Evolutionary conservation across 805 yeast genomes (phyloP).

Genomic region (Starmerella floris): DNA sequence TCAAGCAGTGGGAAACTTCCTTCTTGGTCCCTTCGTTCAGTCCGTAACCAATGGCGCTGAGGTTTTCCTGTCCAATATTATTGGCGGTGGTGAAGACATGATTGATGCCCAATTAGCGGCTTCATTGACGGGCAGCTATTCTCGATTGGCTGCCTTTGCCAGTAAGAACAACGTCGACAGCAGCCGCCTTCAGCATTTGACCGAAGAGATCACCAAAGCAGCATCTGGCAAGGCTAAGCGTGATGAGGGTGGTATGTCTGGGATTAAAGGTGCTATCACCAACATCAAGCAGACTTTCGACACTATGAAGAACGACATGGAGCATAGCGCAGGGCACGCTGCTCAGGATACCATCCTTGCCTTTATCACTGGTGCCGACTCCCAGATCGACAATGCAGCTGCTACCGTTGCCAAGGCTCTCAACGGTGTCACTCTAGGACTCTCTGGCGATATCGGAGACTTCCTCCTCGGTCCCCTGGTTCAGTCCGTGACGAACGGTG

Average conservation of each 20-base stretch:
- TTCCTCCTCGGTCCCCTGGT: slow-evolving; percentile 21
- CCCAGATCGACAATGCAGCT: slow-evolving; percentile 26
- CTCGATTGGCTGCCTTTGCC: slow-evolving; percentile 17
- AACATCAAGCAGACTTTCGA: slow-evolving; percentile 18
- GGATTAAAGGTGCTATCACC: slow-evolving; percentile 16
- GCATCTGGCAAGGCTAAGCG: slow-evolving; percentile 9
- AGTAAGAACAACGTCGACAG: slow-evolving; percentile 15
- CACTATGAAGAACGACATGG: slow-evolving; percentile 16
- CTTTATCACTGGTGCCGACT: slow-evolving; percentile 26
- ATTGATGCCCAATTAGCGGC: slow-evolving; percentile 21
- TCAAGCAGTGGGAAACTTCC: slow-evolving; percentile 14
- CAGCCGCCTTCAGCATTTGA: slow-evolving; percentile 11
- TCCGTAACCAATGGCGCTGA: slow-evolving; percentile 25
- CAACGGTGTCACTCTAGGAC: slow-evolving; percentile 21
- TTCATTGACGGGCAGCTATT: slow-evolving; percentile 18
- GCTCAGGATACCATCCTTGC: slow-evolving; percentile 18
- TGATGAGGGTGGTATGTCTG: slow-evolving; percentile 4
- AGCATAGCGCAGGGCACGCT: slow-evolving; percentile 19
- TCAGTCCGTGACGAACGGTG: slow-evolving; percentile 26
- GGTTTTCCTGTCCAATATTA: slow-evolving; percentile 19
- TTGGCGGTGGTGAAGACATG: slow-evolving; percentile 20
- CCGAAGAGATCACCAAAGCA: slow-evolving; percentile 15
- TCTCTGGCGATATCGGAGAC: slow-evolving; percentile 21
- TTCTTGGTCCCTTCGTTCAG: slow-evolving; percentile 25
- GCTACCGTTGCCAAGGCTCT: slow-evolving; percentile 15